Evolutionary conservation across 306 rosid species (phyloP), one percentile per base, ranked within the genome.

Genomic region (Malus domestica): DNA sequence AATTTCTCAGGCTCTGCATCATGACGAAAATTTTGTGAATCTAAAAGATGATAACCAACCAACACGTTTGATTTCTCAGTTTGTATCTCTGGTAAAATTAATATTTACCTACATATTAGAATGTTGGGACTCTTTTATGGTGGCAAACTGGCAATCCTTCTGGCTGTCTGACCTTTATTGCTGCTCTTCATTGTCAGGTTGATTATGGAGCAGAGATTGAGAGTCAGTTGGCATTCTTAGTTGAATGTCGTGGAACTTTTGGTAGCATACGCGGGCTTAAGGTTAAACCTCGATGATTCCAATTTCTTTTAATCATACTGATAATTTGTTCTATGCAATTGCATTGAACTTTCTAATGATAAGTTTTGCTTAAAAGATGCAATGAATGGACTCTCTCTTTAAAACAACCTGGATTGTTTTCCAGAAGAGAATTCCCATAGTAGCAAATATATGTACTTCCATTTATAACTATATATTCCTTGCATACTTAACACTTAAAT

Each of bases 211-310:
- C 76, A 74, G 96, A 86, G 83, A 67, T 88, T 83, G 98, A 94
- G 82, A 79, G 71, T 63, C 96, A 94, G 75, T 83, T 94, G 69
- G 83, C 90, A 74, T 94, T 94, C 88, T 79, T 94, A 76, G 89
- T 89, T 85, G 92, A 94, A 86, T 94, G 96, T 25, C 93, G 98
- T 62, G 93, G 93, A 80, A 88, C 91, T 71, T 92, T 94, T 84
- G 86, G 96, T 60, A 86, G 86, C 80, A 85, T 94, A 58, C 78
- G 80, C 16, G 93, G 88, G 71, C 88, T 92, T 68, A 92, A 94
- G 97, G 98, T 91, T n/a, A 58, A 71, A 60, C 67, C 33, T 33
- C 8, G 62, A 66, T 65, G 51, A 62, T 5, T 16, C 45, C 72
- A 16, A 51, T 58, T 45, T 66, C 57, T 60, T 79, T 29, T 52